phyloP scores from a whole-genome alignment of 805 yeast genomes.

The Limtongia smithiae region DNA sequence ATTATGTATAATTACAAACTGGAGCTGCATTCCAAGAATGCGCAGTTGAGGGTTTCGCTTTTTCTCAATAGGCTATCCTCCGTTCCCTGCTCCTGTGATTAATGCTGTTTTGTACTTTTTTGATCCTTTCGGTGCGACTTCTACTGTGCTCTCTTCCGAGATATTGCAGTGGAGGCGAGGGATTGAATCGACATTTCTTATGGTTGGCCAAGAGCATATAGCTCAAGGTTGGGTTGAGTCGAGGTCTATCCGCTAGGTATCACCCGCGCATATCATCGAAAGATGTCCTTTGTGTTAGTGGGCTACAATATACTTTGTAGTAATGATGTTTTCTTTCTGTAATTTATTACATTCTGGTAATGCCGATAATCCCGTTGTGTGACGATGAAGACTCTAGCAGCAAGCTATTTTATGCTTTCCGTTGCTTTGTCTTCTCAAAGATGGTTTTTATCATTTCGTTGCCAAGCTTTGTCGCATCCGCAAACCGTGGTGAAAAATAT shows the following conservation, averaged over 20 bases:
- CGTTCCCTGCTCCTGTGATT: slow-evolving; percentile 31
- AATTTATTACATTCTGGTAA: too few species aligned
- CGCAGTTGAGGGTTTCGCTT: slow-evolving; percentile 29
- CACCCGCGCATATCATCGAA: too few species aligned
- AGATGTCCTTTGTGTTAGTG: too few species aligned
- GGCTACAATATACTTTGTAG: too few species aligned
- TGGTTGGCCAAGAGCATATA: too few species aligned
- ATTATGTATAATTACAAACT: slow-evolving; percentile 27
- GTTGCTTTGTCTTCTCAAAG: slow-evolving; percentile 39
- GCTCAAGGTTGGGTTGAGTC: too few species aligned
- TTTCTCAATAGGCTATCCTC: slow-evolving; percentile 25
- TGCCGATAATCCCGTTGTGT: too few species aligned
- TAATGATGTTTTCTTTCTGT: too few species aligned
- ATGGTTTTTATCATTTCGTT: slow-evolving; percentile 91
- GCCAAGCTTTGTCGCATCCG: slow-evolving; percentile 84
- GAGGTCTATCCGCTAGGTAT: too few species aligned
- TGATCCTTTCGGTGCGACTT: slow-evolving; percentile 25
- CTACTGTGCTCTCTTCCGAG: slow-evolving; percentile 2
- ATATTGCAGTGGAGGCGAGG: slow-evolving; percentile 20
- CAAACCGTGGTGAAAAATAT: slow-evolving; percentile 82
- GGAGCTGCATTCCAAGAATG: slow-evolving; percentile 27
- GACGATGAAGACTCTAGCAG: too few species aligned
- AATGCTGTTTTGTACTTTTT: slow-evolving; percentile 12
- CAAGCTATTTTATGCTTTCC: neutral
- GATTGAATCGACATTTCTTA: slow-evolving; percentile 21